Evolutionary conservation across 2,329 filamentous ascomycete species (phyloP).

Genomic region (Cercospora sp.): DNA sequence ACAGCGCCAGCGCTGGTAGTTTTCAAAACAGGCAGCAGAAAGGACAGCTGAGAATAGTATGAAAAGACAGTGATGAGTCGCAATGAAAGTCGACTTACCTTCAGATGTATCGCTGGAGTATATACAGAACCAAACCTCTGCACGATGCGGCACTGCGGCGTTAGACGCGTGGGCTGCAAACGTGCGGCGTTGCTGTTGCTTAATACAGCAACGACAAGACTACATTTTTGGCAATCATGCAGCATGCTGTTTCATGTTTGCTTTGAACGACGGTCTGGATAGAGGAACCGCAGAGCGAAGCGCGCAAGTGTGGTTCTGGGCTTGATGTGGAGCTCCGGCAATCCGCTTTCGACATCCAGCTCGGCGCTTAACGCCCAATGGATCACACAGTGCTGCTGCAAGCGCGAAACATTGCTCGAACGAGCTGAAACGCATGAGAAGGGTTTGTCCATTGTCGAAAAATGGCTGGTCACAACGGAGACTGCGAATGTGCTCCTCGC

Average conservation of each 20-base stretch:
- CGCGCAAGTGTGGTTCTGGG: conserved; percentile 3
- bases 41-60: background rate
- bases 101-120: background rate
- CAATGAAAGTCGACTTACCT: conserved; percentile 6
- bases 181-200: conserved; percentile 14
- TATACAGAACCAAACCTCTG: background rate
- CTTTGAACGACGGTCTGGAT: background rate
- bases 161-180: conserved; percentile 7
- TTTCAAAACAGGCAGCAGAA: background rate
- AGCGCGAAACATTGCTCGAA: conserved; percentile 1
- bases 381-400: background rate
- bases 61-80: background rate
- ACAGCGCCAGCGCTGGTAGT: conserved; percentile 6
- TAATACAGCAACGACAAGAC: conserved; percentile 12
- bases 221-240: background rate
- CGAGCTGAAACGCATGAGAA: background rate
- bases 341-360: background rate
- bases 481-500: background rate
- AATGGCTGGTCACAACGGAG: background rate
- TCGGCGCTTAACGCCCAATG: conserved; percentile 13
- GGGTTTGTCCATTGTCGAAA: background rate
- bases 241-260: conserved; percentile 11
- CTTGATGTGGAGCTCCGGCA: background rate
- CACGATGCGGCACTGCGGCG: background rate
- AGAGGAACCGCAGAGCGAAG: conserved; percentile 1